phyloP scores from a whole-genome alignment of 2,329 filamentous ascomycete species.

The Dactylellina leptospora region DNA sequence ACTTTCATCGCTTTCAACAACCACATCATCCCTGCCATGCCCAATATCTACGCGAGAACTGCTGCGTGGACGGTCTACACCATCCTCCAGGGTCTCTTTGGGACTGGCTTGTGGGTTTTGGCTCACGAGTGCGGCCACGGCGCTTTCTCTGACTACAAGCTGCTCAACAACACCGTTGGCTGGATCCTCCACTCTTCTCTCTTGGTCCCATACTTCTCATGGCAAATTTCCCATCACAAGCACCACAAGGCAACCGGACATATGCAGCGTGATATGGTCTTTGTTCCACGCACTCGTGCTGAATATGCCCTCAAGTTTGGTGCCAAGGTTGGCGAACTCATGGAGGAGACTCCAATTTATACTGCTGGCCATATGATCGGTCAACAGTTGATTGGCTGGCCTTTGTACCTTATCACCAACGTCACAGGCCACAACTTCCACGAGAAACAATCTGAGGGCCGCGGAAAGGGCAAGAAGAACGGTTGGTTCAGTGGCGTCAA shows the following conservation, averaged over 20 bases:
- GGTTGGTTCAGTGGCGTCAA: conserved; percentile 83
- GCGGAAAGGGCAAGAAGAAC: conserved; percentile 90
- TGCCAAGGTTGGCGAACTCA: conserved; percentile 79
- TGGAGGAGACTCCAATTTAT: conserved; percentile 90
- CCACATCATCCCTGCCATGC: conserved; percentile 77
- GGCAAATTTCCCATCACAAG: conserved; percentile 99
- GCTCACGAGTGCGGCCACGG: conserved; percentile 98
- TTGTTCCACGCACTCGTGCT: conserved; percentile 90
- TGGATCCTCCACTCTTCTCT: conserved; percentile 89
- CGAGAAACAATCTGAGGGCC: conserved; percentile 87
- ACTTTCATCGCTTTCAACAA: conserved; percentile 90
- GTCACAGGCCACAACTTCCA: conserved; percentile 97
- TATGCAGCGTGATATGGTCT: conserved; percentile 98
- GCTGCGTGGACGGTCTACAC: conserved; percentile 73
- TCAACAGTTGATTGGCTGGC: conserved; percentile 94
- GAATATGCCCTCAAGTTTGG: conserved; percentile 75
- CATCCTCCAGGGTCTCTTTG: conserved; percentile 88
- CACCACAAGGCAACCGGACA: conserved; percentile 99
- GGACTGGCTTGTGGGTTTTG: conserved; percentile 92
- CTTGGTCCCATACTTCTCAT: conserved; percentile 96
- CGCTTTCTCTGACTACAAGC: conserved; percentile 91
- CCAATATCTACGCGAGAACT: conserved; percentile 53
- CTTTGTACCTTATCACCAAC: conserved; percentile 87
- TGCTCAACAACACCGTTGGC: conserved; percentile 88
- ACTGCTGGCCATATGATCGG: conserved; percentile 77